phyloP scores from a whole-genome alignment of 139 green algal genomes.

The Chlamydomonas sp. region DNA sequence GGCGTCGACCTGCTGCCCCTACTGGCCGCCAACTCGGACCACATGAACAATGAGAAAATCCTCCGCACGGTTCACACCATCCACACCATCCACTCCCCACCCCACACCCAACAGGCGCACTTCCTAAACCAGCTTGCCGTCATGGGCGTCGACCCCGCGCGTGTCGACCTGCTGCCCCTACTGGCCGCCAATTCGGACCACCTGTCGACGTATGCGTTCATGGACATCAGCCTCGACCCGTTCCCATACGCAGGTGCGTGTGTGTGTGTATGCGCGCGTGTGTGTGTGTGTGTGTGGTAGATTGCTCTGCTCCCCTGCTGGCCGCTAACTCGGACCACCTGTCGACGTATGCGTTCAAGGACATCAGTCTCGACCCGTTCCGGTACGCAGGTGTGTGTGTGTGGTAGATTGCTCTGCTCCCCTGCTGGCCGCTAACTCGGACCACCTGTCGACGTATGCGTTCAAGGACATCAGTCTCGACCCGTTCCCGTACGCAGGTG shows the following conservation, averaged over 20 bases:
- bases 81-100: too few species aligned
- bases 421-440: constrained; percentile 55
- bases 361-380: constrained; percentile 88
- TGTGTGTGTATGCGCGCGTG: not conserved
- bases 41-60: too few species aligned
- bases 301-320: not conserved
- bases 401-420: too few species aligned
- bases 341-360: constrained; percentile 66
- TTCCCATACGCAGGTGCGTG: constrained; percentile 83
- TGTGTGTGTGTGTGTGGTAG: not conserved
- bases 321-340: constrained; percentile 74
- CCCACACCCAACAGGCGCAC: constrained; percentile 5
- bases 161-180: constrained; percentile 86
- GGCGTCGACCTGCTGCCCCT: constrained; percentile 87
- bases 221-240: constrained; percentile 90
- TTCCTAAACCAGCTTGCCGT: not conserved
- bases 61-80: too few species aligned
- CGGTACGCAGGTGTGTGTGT: constrained; percentile 78
- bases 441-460: constrained; percentile 78
- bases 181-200: constrained; percentile 67
- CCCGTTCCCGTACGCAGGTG: constrained; percentile 88
- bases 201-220: constrained; percentile 65
- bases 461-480: constrained; percentile 86
- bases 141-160: constrained; percentile 53
- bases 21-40: constrained; percentile 59